Percentiles rank a stretch among this genome's conserved stretches.
Conservation (phyloP, 495 filamentous ascomycete species). For the Haplographium delicatum region DNA sequence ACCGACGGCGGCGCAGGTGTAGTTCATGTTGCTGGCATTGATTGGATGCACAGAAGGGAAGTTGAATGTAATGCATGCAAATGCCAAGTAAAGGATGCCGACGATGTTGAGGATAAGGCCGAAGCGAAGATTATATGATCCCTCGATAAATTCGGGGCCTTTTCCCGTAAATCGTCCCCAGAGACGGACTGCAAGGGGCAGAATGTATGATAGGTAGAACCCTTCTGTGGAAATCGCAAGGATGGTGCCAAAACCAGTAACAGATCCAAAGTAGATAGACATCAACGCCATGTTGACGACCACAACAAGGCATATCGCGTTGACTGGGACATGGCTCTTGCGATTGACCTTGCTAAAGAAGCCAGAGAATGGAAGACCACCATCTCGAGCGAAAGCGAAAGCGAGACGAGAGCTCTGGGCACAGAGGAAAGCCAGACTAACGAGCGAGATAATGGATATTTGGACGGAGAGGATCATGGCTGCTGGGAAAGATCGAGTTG, state of each 20-base stretch:
- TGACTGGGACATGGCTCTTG: slow-evolving; percentile 39
- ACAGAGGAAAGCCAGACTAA: slow-evolving; percentile 37
- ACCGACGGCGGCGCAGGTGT: slow-evolving; percentile 23
- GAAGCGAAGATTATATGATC: slow-evolving; percentile 19
- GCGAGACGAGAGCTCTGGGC: slow-evolving; percentile 45
- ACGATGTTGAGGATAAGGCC: slow-evolving; percentile 9
- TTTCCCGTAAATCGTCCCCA: slow-evolving; percentile 23
- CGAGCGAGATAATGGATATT: slow-evolving; percentile 35
- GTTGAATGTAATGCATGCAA: slow-evolving; percentile 10
- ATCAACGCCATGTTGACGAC: slow-evolving; percentile 18
- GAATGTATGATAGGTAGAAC: slow-evolving; percentile 43
- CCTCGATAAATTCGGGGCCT: slow-evolving; percentile 5
- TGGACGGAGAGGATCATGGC: slow-evolving; percentile 35
- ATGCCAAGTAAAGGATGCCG: slow-evolving; percentile 1
- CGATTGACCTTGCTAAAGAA: slow-evolving; percentile 26
- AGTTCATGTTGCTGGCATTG: slow-evolving; percentile 38
- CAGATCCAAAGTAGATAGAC: slow-evolving; percentile 36
- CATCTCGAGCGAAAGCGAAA: slow-evolving; percentile 50
- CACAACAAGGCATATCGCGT: slow-evolving; percentile 36
- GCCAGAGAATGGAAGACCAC: slow-evolving; percentile 41
- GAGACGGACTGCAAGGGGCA: slow-evolving; percentile 38
- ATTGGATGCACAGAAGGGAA: slow-evolving; percentile 32
- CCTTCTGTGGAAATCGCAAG: slow-evolving; percentile 38
- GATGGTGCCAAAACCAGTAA: slow-evolving; percentile 41
- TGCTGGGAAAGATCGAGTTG: slow-evolving; percentile 33